phyloP scores from a whole-genome alignment of 805 yeast genomes.

The Candida dajiaensis region DNA sequence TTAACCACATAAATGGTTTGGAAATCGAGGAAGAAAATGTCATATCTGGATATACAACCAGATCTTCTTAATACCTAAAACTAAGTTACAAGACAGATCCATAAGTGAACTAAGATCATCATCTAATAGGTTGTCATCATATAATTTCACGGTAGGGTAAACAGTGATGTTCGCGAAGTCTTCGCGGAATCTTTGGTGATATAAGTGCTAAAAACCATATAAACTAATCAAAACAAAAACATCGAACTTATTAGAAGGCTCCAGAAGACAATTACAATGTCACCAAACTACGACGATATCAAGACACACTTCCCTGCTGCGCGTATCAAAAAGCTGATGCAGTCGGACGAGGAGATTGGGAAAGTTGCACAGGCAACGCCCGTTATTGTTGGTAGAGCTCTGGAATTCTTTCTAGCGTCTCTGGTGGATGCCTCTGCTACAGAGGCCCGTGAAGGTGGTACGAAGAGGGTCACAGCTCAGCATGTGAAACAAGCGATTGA shows the following conservation, averaged over 20 bases:
- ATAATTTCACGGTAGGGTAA: neutral
- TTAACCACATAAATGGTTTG: too few species aligned
- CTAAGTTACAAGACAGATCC: too few species aligned
- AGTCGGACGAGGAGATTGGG: constrained; percentile 96
- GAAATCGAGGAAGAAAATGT: too few species aligned
- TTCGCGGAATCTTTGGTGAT: neutral
- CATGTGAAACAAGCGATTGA: constrained; percentile 81
- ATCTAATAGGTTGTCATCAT: neutral
- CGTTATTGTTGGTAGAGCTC: constrained; percentile 91
- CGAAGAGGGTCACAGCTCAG: constrained; percentile 74
- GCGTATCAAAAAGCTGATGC: constrained; percentile 93
- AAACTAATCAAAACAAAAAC: neutral
- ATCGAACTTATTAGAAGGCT: neutral
- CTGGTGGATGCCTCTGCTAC: constrained; percentile 78
- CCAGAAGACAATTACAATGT: constrained; percentile 6
- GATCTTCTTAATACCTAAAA: too few species aligned
- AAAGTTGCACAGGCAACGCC: constrained; percentile 99
- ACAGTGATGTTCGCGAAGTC: neutral
- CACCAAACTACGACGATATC: constrained; percentile 33
- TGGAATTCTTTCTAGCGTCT: constrained; percentile 86
- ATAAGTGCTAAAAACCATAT: too few species aligned
- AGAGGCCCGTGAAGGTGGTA: constrained; percentile 70
- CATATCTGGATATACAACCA: too few species aligned
- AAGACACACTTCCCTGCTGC: constrained; percentile 90
- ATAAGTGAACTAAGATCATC: neutral